A percentile compares a stretch with the other conserved stretches of the same genome.
Evolutionary conservation across 1,284 basidiomycete genomes (phyloP).

Genomic region (Apiotrichum domesticum): DNA sequence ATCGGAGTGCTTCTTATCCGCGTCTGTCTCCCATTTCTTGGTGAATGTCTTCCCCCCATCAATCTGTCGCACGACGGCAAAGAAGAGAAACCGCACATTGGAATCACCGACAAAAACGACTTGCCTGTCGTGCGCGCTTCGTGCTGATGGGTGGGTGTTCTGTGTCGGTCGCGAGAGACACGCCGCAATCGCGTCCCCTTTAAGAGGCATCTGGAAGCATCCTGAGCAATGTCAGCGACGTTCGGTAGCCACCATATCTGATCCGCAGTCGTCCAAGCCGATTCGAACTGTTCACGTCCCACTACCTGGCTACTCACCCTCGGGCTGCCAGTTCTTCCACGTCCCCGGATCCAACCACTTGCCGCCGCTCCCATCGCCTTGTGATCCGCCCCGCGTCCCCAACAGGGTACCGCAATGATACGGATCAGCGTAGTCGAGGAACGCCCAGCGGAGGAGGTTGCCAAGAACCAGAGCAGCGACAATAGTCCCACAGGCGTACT

Average conservation of each 20-base stretch:
- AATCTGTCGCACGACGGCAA: slow-evolving; percentile 57
- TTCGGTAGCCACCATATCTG: neutral
- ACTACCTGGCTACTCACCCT: slow-evolving; percentile 53
- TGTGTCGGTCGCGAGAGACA: slow-evolving; percentile 25
- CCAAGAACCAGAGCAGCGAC: slow-evolving; percentile 42
- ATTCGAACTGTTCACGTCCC: too few relatives aligned
- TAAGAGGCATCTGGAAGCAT: slow-evolving; percentile 23
- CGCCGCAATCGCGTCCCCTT: slow-evolving; percentile 14
- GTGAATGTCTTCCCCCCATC: slow-evolving; percentile 21
- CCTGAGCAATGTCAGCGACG: slow-evolving; percentile 19
- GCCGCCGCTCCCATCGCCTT: slow-evolving; percentile 45
- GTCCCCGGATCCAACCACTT: slow-evolving; percentile 64
- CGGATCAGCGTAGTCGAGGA: slow-evolving; percentile 61
- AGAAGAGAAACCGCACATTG: slow-evolving; percentile 70
- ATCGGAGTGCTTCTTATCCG: slow-evolving; percentile 61
- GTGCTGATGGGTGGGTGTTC: neutral
- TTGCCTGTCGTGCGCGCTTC: slow-evolving; percentile 22
- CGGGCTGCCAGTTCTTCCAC: slow-evolving; percentile 72
- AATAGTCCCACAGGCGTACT: slow-evolving; percentile 45
- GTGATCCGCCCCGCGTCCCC: slow-evolving; percentile 38
- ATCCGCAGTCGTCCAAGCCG: too few relatives aligned
- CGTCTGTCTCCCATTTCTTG: slow-evolving; percentile 37
- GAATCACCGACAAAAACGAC: slow-evolving; percentile 82
- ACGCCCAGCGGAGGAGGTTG: slow-evolving; percentile 43
- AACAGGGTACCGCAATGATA: slow-evolving; percentile 65